phyloP scores from a whole-genome alignment of 805 yeast species.

The Suhomyces pyralidae region DNA sequence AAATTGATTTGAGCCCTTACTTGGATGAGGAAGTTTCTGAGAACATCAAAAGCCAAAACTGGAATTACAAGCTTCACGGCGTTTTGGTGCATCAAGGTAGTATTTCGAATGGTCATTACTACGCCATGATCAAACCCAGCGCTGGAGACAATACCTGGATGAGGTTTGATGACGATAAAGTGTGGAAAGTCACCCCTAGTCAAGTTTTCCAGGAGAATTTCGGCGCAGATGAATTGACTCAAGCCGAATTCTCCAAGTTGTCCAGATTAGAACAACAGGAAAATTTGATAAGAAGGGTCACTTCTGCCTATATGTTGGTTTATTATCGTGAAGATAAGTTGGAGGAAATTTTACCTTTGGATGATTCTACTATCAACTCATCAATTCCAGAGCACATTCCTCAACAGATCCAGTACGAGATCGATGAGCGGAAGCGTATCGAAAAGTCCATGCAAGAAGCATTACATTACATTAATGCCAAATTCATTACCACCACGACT shows the following conservation, averaged over 20 bases:
- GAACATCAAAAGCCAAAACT: slow-evolving; percentile 48
- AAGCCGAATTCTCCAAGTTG: slow-evolving; percentile 47
- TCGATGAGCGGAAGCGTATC: slow-evolving; percentile 52
- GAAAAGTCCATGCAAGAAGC: slow-evolving; percentile 66
- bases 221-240: slow-evolving; percentile 68
- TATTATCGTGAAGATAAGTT: slow-evolving; percentile 69
- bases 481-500: slow-evolving; percentile 51
- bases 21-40: slow-evolving; percentile 55
- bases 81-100: slow-evolving; percentile 96
- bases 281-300: slow-evolving; percentile 68
- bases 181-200: slow-evolving; percentile 75
- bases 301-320: slow-evolving; percentile 96
- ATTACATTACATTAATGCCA: slow-evolving; percentile 44
- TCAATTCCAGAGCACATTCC: slow-evolving; percentile 64
- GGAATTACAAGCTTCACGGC: slow-evolving; percentile 85
- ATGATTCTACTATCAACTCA: slow-evolving; percentile 41
- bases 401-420: slow-evolving; percentile 60
- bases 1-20: slow-evolving; percentile 76
- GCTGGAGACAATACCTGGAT: slow-evolving; percentile 60
- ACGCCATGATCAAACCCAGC: slow-evolving; percentile 86
- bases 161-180: slow-evolving; percentile 93
- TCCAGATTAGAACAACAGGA: slow-evolving; percentile 60
- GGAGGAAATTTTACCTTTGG: slow-evolving; percentile 57
- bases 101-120: slow-evolving; percentile 93
- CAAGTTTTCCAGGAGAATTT: slow-evolving; percentile 92